phyloP scores from a whole-genome alignment of 2,329 filamentous ascomycete genomes.

The Diaporthe ilicicola region DNA sequence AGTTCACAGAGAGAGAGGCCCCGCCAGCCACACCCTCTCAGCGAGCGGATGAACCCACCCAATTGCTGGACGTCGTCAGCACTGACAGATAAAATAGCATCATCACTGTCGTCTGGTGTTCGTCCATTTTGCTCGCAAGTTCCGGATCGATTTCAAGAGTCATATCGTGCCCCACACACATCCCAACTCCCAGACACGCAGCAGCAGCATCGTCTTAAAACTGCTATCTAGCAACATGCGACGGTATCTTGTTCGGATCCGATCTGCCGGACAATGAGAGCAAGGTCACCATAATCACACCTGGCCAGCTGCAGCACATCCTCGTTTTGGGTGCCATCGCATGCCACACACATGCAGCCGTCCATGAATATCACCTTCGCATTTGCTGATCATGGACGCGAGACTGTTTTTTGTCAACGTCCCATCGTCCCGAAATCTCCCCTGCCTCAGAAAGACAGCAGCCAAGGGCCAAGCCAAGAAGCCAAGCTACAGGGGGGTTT shows the following conservation, averaged over 20 bases:
- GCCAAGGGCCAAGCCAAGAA: background rate
- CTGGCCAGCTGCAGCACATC: background rate
- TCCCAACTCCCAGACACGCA: background rate
- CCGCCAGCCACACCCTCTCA: background rate
- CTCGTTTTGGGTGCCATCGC: slow-evolving; percentile 6
- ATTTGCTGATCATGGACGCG: background rate
- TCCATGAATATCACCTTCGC: background rate
- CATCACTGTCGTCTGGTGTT: slow-evolving; percentile 8
- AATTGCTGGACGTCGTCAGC: background rate
- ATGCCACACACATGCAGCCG: background rate
- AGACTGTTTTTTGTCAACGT: no score
- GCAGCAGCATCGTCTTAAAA: background rate
- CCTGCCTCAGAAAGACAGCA: slow-evolving; percentile 9
- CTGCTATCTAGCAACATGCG: slow-evolving; percentile 20
- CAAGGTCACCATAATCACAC: no score
- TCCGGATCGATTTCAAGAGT: slow-evolving; percentile 16
- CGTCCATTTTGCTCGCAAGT: slow-evolving; percentile 14
- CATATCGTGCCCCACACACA: slow-evolving; percentile 2
- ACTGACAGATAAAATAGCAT: background rate
- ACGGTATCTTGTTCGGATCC: background rate
- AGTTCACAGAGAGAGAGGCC: background rate
- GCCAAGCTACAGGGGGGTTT: background rate
- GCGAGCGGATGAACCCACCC: slow-evolving; percentile 12
- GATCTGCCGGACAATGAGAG: background rate
- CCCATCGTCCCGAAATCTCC: background rate